Percentiles rank a stretch among this genome's conserved stretches.
Evolutionary conservation across 2,329 filamentous ascomycete species (phyloP).

Genomic region (Scedosporium minutisporum): DNA sequence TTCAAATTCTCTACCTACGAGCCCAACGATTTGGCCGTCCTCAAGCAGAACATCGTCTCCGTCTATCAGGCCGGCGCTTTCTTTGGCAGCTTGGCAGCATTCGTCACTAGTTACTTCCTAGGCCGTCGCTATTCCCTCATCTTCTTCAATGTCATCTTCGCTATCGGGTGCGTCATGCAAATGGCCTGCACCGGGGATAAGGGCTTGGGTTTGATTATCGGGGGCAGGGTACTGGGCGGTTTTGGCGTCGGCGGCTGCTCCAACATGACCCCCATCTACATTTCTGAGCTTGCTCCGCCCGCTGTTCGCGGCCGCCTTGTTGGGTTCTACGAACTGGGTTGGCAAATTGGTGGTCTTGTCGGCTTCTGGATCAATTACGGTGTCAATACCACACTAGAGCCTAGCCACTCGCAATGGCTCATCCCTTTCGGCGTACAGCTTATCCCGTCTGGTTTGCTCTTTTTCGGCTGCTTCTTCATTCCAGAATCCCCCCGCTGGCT

Average conservation of each 20-base stretch:
- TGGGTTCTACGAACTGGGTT: slow-evolving; percentile 57
- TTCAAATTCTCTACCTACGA: slow-evolving; percentile 51
- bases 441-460: slow-evolving; percentile 48
- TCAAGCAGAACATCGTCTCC: slow-evolving; percentile 69
- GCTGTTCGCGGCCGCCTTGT: slow-evolving; percentile 56
- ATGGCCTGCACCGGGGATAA: slow-evolving; percentile 44
- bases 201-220: slow-evolving; percentile 54
- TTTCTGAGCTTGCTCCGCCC: slow-evolving; percentile 50
- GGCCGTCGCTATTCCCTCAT: slow-evolving; percentile 58
- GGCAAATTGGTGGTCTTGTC: slow-evolving; percentile 53
- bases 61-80: slow-evolving; percentile 74
- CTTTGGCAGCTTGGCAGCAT: slow-evolving; percentile 66
- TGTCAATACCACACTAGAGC: slow-evolving; percentile 36
- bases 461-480: slow-evolving; percentile 49
- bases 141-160: slow-evolving; percentile 53
- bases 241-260: slow-evolving; percentile 54
- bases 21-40: slow-evolving; percentile 38
- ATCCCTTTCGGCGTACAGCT: slow-evolving; percentile 43
- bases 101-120: slow-evolving; percentile 54
- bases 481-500: slow-evolving; percentile 58
- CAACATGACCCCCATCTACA: slow-evolving; percentile 55
- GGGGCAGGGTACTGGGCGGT: slow-evolving; percentile 53
- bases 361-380: slow-evolving; percentile 61
- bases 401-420: slow-evolving; percentile 38
- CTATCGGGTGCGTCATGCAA: slow-evolving; percentile 50